Base-by-base conservation (phyloP, 257 asterid species). In the Solanum bulbocastanum region DNA sequence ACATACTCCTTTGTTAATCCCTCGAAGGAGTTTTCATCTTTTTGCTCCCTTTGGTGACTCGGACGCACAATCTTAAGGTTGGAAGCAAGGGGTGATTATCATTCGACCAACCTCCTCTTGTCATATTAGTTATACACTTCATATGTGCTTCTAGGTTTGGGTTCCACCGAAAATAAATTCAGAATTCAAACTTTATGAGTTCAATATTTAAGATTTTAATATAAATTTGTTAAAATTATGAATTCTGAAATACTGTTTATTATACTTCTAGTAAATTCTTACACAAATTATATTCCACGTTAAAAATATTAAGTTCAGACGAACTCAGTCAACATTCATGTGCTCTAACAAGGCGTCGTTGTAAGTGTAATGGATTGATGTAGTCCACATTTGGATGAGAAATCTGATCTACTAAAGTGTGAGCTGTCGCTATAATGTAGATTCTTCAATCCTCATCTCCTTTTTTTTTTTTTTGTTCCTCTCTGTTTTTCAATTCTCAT, bases 331-430 rank as follows among this genome's bases (percentile, higher is more conserved):
- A 9, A 0, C 8, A 3, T 12, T 12, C 39, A 69, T 69, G 75
- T 30, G 75, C 33, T 69, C 39, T 30, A 35, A 27, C 75, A 69
- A 68, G 22, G 22, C 20, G 35, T 68, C 37, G 10, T 33, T 72
- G 79, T 20, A 35, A 72, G 81, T 33, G 5, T 85, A 82, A 84
- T 18, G 62, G n/a, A 52, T 52, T 52, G 66, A 56, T 90, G 89
- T 89, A 92, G 83, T 89, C 87, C 88, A 87, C 87, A 89, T 89
- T 30, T 86, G 89, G 93, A 92, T 92, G 88, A 89, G 93, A 93
- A 92, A 82, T 88, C 92, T 87, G 85, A 88, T 79, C 85, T 44
- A 79, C 12, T 44, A 81, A 81, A 81, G 84, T 82, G 92, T 93
- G 92, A 94, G 95, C 92, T 86, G 87, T 88, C 91, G 83, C 89